phyloP scores from a whole-genome alignment of 1,284 basidiomycete genomes.

The Phellopilus nigrolimitatus region DNA sequence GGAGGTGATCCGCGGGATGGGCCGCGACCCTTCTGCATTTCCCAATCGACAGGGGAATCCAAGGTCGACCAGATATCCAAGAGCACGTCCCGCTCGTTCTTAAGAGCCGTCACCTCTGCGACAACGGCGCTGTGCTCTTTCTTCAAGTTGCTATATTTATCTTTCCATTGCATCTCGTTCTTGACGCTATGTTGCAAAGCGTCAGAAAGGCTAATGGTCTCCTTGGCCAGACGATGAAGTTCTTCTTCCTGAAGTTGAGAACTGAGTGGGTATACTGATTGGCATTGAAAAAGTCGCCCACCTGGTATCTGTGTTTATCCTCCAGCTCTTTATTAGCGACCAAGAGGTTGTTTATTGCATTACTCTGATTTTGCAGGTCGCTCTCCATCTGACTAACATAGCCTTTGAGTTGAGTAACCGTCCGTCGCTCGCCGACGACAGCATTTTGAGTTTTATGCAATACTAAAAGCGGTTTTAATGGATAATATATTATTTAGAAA shows the following conservation, averaged over 20 bases:
- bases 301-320: constrained; percentile 13
- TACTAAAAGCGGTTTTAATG: constrained; percentile 1
- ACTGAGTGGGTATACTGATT: not conserved
- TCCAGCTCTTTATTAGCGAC: constrained; percentile 15
- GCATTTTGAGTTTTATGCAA: constrained; percentile 18
- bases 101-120: constrained; percentile 13
- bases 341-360: constrained; percentile 13
- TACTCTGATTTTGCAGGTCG: constrained; percentile 11
- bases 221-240: constrained; percentile 3
- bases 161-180: constrained; percentile 20
- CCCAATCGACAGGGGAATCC: constrained; percentile 20
- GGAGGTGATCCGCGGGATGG: constrained; percentile 2
- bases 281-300: not conserved
- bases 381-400: constrained; percentile 17
- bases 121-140: constrained; percentile 2
- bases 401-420: constrained; percentile 12
- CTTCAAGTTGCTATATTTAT: constrained; percentile 14
- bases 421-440: constrained; percentile 15
- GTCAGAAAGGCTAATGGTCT: constrained; percentile 13
- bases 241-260: constrained; percentile 5
- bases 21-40: constrained; percentile 6
- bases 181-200: constrained; percentile 17
- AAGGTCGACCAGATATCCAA: constrained; percentile 18
- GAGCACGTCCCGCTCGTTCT: constrained; percentile 13
- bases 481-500: not conserved